Evolutionary conservation across 345 rosid genomes (phyloP).

Genomic region (Stellera chamaejasme): DNA sequence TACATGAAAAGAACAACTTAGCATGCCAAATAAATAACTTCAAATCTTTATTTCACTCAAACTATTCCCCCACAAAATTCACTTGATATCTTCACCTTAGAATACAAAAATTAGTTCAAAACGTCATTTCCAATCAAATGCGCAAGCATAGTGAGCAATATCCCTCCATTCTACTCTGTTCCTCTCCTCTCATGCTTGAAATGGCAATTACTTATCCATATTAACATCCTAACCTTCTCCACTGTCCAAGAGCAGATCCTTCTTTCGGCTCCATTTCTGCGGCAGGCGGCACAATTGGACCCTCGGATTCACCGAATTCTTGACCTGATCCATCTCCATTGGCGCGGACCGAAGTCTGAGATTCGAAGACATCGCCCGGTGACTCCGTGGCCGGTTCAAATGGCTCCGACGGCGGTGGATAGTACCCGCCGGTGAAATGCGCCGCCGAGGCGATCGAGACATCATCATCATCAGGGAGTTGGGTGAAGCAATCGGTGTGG

Average conservation of each 20-base stretch:
- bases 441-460: conserved; percentile 33
- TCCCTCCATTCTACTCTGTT: no score
- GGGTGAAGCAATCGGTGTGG: conserved; percentile 31
- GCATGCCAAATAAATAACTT: no score
- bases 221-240: conserved; percentile 62
- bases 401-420: conserved; percentile 11
- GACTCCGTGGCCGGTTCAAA: conserved; percentile 19
- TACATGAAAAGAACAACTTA: no score
- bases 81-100: no score
- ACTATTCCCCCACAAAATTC: no score
- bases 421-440: conserved; percentile 21
- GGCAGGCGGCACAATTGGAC: conserved; percentile 51
- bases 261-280: conserved; percentile 50
- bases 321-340: conserved; percentile 30
- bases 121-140: no score
- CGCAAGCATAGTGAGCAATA: no score
- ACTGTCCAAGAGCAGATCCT: conserved; percentile 58
- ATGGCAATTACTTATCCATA: no score
- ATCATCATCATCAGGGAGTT: conserved; percentile 13
- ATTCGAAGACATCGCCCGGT: conserved; percentile 25
- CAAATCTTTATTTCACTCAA: no score
- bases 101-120: no score
- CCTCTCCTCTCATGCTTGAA: no score
- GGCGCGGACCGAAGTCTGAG: conserved; percentile 28
- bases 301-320: conserved; percentile 37